Evolutionary conservation across 1,284 basidiomycete species (phyloP), one percentile per base, ranked within the genome.

Genomic region (Papiliotrema flavescens): DNA sequence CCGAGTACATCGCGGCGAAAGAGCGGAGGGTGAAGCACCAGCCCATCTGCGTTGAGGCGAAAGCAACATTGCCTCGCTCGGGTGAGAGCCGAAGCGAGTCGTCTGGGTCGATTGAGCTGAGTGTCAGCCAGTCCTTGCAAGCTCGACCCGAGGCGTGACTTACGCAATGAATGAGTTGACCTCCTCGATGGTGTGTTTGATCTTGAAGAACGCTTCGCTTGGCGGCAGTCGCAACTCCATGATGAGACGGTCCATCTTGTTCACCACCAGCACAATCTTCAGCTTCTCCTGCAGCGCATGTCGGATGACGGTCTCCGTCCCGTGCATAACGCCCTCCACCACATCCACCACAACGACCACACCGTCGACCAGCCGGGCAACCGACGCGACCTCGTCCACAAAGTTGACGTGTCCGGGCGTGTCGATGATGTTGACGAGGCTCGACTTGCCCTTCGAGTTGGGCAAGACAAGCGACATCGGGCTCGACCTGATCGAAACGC

Each of bases 371-470:
- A 98, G 78, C 36, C 95, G 84, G 54, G 93, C 84, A 2, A 89
- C 82, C 19, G 87, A 85, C 5, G 93, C 93, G 14, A 95, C 92
- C 77, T 99, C 96, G 71, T 98, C 96, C 19, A 91, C 83, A 74
- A 99, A 98, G 78, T 98, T 98, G 59, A 94, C 89, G 71, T 99
- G 96, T 24, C 96, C 96, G 1, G 96, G 96, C 0, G 96, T 98
- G 77, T 99, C 96, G 69, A 98, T 86, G 40, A 98, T 75, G 77
- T 99, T 95, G 59, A 98, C 73, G 7, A 98, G 82, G 76, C 94
- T 88, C 2, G 91, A 96, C 80, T 98, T 98, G 57, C 91, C 91
- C 37, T 82, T 80, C 5, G 92, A 93, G n/a, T 85, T 89, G 17
- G 85, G 84, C 11, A 98, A 80, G 46, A 98, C 81, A 50, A 99